Evolutionary conservation across 2,329 filamentous ascomycete species (phyloP).

Genomic region (Keithomyces neogunnii): DNA sequence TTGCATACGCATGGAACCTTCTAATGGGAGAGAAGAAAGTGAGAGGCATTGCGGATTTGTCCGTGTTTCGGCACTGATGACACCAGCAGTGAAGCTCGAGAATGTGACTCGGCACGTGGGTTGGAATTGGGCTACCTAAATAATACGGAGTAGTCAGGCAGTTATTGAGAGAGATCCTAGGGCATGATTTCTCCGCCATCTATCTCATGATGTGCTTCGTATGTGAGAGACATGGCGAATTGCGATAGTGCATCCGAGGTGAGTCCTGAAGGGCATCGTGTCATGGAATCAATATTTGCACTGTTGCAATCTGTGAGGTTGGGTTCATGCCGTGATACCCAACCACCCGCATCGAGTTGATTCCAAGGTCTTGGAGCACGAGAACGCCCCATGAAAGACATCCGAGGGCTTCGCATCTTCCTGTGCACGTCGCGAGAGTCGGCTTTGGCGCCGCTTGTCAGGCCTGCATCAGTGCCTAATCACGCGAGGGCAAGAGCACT

Average conservation of each 20-base stretch:
- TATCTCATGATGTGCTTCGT: background rate
- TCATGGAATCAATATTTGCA: too few relatives aligned
- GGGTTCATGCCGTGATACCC: constrained; percentile 8
- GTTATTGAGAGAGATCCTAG: background rate
- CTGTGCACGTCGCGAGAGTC: background rate
- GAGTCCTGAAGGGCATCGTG: too few relatives aligned
- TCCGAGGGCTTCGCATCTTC: background rate
- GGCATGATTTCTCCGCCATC: background rate
- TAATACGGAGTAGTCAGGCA: too few relatives aligned
- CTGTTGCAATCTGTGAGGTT: background rate
- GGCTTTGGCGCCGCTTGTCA: background rate
- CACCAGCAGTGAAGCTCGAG: too few relatives aligned
- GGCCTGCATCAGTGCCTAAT: constrained; percentile 7
- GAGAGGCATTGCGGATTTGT: too few relatives aligned
- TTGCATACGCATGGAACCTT: too few relatives aligned
- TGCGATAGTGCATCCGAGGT: too few relatives aligned
- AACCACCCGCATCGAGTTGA: background rate
- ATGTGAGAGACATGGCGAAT: background rate
- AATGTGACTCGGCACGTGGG: too few relatives aligned
- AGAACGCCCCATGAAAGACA: background rate
- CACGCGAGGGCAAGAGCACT: background rate
- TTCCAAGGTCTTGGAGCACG: background rate
- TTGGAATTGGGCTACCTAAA: too few relatives aligned
- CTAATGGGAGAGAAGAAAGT: too few relatives aligned
- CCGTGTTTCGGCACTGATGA: too few relatives aligned